These are phyloP conservation scores for Dryadomyces quercus-mongolicae DNA, from an alignment of 2,329 filamentous ascomycete species.

Conservation along the genomic window DNA sequence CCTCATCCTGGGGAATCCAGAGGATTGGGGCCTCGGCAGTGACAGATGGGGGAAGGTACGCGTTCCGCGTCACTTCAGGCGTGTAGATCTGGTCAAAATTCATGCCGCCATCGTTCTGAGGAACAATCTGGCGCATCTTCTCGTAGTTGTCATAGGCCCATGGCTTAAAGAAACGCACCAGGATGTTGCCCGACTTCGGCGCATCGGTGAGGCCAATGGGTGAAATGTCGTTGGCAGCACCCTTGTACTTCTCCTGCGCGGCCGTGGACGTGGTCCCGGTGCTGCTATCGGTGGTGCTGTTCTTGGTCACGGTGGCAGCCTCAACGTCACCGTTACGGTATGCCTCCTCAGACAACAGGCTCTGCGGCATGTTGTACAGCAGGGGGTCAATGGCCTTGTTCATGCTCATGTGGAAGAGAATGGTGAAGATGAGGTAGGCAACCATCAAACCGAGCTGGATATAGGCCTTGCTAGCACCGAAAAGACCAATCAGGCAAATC, in stretches of 20 bases:
- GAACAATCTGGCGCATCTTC: conserved; percentile 57
- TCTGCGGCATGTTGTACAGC: conserved; percentile 67
- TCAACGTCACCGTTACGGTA: conserved; percentile 12
- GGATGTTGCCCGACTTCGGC: conserved; percentile 35
- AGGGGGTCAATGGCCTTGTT: conserved; percentile 64
- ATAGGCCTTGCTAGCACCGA: conserved; percentile 52
- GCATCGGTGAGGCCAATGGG: conserved; percentile 12
- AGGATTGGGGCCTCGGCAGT: conserved; percentile 51
- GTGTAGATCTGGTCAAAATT: conserved; percentile 45
- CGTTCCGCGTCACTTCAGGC: conserved; percentile 48
- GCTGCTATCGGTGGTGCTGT: conserved; percentile 15
- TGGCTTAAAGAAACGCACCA: conserved; percentile 63
- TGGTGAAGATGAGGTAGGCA: conserved; percentile 60
- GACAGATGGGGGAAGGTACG: conserved; percentile 64
- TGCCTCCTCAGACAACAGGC: conserved; percentile 40
- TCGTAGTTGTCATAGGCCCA: conserved; percentile 65
- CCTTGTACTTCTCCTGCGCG: conserved; percentile 9
- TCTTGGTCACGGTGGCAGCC: conserved; percentile 10
- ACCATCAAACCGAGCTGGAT: conserved; percentile 67
- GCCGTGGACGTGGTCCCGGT: not conserved
- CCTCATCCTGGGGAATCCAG: conserved; percentile 73
- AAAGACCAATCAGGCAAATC: conserved; percentile 70
- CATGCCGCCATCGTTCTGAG: conserved; percentile 33
- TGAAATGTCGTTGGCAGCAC: conserved; percentile 10
- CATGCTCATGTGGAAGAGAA: conserved; percentile 63